Evolutionary conservation across 2,329 filamentous ascomycete species (phyloP).

Genomic region (Chrysosporium queenslandicum): DNA sequence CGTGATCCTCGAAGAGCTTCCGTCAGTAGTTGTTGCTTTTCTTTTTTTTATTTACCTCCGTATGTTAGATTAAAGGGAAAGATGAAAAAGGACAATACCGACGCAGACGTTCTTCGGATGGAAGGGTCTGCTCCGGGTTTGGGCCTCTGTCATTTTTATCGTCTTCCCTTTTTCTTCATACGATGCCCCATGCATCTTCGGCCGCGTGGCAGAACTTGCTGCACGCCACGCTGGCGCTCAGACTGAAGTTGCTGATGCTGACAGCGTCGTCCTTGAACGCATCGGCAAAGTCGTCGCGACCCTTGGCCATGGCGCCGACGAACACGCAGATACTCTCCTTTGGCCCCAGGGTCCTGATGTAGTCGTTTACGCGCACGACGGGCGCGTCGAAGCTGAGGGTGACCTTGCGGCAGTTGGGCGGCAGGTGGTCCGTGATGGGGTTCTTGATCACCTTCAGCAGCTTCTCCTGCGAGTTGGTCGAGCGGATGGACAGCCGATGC

Average conservation of each 20-base stretch:
- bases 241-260: constrained; percentile 94
- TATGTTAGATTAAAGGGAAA: too few species aligned
- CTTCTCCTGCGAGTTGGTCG: constrained; percentile 94
- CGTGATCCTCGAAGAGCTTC: too few species aligned
- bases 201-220: constrained; percentile 99
- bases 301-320: constrained; percentile 97
- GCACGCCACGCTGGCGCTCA: constrained; percentile 95
- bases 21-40: too few species aligned
- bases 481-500: constrained; percentile 89
- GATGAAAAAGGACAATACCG: too few species aligned
- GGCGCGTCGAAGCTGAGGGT: constrained; percentile 90
- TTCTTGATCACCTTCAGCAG: constrained; percentile 96
- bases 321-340: constrained; percentile 97
- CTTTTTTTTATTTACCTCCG: too few species aligned
- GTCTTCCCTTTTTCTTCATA: constrained; percentile 29
- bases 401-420: constrained; percentile 94
- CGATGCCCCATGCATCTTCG: constrained; percentile 89
- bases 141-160: neutral
- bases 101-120: too few species aligned
- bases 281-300: constrained; percentile 89
- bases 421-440: constrained; percentile 92
- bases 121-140: too few species aligned
- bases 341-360: constrained; percentile 64
- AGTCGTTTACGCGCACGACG: constrained; percentile 78
- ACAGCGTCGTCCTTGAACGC: constrained; percentile 93